Evolutionary conservation across 345 rosid genomes (phyloP), one percentile per base, ranked within the genome.

Genomic region (Atalantia buxifolia): DNA sequence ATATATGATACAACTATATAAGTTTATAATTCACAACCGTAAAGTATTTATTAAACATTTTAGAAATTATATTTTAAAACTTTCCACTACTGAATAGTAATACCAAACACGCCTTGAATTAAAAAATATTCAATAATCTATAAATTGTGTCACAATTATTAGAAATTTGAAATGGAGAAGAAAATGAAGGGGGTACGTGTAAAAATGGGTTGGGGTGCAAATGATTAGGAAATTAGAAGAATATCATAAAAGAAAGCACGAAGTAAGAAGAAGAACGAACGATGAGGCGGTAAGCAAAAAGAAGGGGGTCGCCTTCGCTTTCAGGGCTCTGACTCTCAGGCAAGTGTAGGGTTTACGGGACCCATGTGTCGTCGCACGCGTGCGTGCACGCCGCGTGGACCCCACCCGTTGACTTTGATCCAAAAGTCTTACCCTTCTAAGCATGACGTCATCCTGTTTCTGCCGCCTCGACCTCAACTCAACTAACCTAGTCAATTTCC

Each of bases 321-420:
- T 87, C 88, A 70, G 31, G 87, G 89, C 83, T 85, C 93, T 87
- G 90, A 90, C 90, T 90, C 81, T 5, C 71, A 80, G 83, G 80
- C 31, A 10, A 38, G 16, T 63, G 14, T 22, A 8, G 38, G 24
- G 40, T 10, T 40, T 53, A 74, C 78, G 87, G 92, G 91, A 18
- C 84, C 92, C 88, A 79, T 5, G 2, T 82, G 89, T 89, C 89
- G 63, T 75, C 69, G 86, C 91, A 90, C 91, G 94, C 94, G 82
- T 83, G 92, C 89, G 82, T 84, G 92, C 89, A 86, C 89, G 87
- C 85, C 86, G 85, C 76, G 81, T 84, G 90, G 92, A 75, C 69
- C 91, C 94, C 85, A 61, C 35, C 19, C 71, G 85, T 88, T 90
- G 91, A 90, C 93, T 67, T 35, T 2, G 0, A 0, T 36, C 36